These are phyloP conservation scores for Leccinum boreale DNA, from an alignment of 768 basidiomycete genomes.

Conservation along the genomic window DNA sequence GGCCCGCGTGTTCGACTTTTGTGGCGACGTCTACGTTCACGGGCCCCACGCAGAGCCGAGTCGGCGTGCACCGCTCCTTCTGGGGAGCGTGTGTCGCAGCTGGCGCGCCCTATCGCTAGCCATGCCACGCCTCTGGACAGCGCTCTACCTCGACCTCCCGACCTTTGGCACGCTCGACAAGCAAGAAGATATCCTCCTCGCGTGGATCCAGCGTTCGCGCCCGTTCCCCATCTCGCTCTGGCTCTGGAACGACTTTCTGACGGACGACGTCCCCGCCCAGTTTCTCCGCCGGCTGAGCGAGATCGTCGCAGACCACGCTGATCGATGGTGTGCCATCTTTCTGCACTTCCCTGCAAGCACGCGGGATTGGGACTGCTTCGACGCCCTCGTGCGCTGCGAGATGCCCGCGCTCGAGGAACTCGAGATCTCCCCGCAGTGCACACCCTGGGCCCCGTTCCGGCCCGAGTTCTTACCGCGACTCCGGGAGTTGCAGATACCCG, in stretches of 20 bases:
- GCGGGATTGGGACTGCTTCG: conserved; percentile 28
- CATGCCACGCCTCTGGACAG: conserved; percentile 30
- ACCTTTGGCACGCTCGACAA: conserved; percentile 21
- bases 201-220: conserved; percentile 28
- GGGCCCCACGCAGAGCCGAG: conserved; percentile 31
- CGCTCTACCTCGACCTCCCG: conserved; percentile 30
- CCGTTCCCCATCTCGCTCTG: conserved; percentile 26
- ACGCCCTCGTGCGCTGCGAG: conserved; percentile 20
- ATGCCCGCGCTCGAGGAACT: conserved; percentile 30
- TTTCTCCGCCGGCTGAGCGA: conserved; percentile 24
- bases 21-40: conserved; percentile 24
- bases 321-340: conserved; percentile 31
- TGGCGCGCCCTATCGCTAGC: conserved; percentile 28
- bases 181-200: conserved; percentile 23
- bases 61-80: conserved; percentile 26
- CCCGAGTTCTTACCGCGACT: conserved; percentile 25
- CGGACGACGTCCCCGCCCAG: conserved; percentile 26
- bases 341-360: conserved; percentile 29
- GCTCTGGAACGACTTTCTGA: conserved; percentile 33
- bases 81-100: conserved; percentile 28
- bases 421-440: conserved; percentile 32
- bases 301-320: conserved; percentile 20
- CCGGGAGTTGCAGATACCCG: conserved; percentile 29
- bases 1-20: conserved; percentile 32
- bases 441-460: conserved; percentile 29